Percentiles rank a stretch among this genome's conserved stretches.
Evolutionary conservation across 345 rosid genomes (phyloP).

Genomic region (Populus euphratica): DNA sequence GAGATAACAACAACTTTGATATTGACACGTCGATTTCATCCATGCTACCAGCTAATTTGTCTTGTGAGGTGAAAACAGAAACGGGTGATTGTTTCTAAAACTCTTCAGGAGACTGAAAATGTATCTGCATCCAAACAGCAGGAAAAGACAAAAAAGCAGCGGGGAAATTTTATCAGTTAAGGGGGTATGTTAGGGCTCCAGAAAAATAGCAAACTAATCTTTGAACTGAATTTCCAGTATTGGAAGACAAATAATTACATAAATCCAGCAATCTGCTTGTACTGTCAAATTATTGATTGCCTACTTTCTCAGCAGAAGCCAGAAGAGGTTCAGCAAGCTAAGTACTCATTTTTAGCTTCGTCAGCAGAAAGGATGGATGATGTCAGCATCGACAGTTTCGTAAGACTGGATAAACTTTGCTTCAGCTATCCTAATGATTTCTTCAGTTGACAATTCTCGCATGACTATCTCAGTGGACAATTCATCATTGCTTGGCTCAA

Average conservation of each 20-base stretch:
- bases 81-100: too few relatives aligned
- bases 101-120: too few relatives aligned
- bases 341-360: neutral
- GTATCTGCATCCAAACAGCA: too few relatives aligned
- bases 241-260: slow-evolving; percentile 13
- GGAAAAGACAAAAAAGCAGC: too few relatives aligned
- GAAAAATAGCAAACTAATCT: slow-evolving; percentile 17
- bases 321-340: slow-evolving; percentile 19
- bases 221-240: slow-evolving; percentile 11
- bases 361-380: neutral
- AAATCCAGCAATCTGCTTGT: slow-evolving; percentile 11
- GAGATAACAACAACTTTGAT: too few relatives aligned
- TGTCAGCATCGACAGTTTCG: neutral
- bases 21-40: too few relatives aligned
- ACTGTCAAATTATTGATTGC: slow-evolving; percentile 6
- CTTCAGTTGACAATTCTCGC: slow-evolving; percentile 17
- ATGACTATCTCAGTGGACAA: neutral
- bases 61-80: too few relatives aligned
- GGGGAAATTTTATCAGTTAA: too few relatives aligned
- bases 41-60: too few relatives aligned
- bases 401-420: slow-evolving; percentile 21
- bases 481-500: too few relatives aligned
- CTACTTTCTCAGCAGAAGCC: slow-evolving; percentile 12
- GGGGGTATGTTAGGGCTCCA: neutral
- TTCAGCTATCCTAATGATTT: slow-evolving; percentile 24